Percentiles rank a stretch among this genome's conserved stretches.
Conservation (phyloP, 495 filamentous ascomycete species). For the Terfezia boudieri region DNA sequence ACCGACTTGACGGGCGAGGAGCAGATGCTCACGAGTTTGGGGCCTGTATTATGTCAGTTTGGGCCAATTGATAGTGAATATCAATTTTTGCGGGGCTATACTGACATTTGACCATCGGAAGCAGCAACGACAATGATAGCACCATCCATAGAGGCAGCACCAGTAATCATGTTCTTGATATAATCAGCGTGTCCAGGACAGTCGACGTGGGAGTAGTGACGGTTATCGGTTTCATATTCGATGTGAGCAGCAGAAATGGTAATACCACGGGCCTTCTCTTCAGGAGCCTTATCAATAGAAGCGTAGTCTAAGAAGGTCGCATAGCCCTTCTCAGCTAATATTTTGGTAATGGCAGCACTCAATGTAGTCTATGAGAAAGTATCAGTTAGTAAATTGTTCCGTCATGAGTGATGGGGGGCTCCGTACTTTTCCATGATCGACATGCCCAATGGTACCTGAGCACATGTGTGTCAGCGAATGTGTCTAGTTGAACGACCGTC, state of each 20-base stretch:
- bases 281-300: constrained; percentile 93
- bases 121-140: constrained; percentile 97
- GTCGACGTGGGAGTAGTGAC: constrained; percentile 99
- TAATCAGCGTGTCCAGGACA: constrained; percentile 99
- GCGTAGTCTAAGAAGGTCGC: constrained; percentile 91
- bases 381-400: constrained; percentile 2
- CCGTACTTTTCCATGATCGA: constrained; percentile 91
- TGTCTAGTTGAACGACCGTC: too few relatives aligned
- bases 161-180: constrained; percentile 99
- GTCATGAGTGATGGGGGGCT: background rate
- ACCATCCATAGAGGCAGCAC: constrained; percentile 91
- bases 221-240: constrained; percentile 75
- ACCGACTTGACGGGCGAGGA: constrained; percentile 93
- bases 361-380: constrained; percentile 53
- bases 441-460: constrained; percentile 88
- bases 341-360: constrained; percentile 94
- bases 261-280: constrained; percentile 99
- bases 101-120: constrained; percentile 90
- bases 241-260: constrained; percentile 97
- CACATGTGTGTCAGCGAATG: too few relatives aligned
- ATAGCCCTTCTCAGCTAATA: constrained; percentile 78
- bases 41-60: constrained; percentile 30
- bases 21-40: constrained; percentile 93
- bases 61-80: constrained; percentile 12
- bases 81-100: constrained; percentile 1